Evolutionary conservation across 1,284 basidiomycete species (phyloP), one percentile per base, ranked within the genome.

Genomic region (Kalmanozyma brasiliensis): DNA sequence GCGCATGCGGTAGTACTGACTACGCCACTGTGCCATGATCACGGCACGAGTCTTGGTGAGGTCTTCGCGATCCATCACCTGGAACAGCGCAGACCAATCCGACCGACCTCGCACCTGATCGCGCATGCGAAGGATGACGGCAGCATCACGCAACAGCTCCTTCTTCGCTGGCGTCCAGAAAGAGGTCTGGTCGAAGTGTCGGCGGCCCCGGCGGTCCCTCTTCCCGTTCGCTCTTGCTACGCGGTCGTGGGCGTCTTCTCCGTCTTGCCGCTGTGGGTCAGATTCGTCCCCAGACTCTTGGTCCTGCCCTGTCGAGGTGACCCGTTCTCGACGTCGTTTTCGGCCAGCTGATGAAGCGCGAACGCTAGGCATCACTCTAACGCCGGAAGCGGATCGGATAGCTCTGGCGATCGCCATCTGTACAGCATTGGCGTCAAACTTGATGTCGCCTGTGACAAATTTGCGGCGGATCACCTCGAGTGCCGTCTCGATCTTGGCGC

Each of bases 151-250:
- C 35, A 90, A 88, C 26, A 94, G 86, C 63, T 95, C 94, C 66
- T 95, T 92, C 63, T 89, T 93, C 45, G 93, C 91, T 44, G 87
- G 83, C 51, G 87, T 91, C 93, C 93, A 95, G 37, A 61, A 67
- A 35, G 52, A 36, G 30, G 29, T 40, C 3, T 46, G 43, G 29
- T 65, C 62, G 24, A 43, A 7, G 19, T 53, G 49, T 7, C 62
- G 51, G 30, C 58, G 46, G 23, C 32, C 38, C 11, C 55, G 34
- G 8, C 62, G 62, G 22, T 66, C 63, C 20, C 57, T 32, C 41
- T 44, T 58, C 4, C 19, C 34, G 7, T 33, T 23, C 14, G 16
- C 23, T 8, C 30, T 41, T 1, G 14, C 42, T 7, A 10, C 37
- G n/a, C 33, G n/a, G n/a, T 45, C 13, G 19, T 4, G 10, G 4